A percentile compares a stretch with the other conserved stretches of the same genome.
Evolutionary conservation across 2,329 filamentous ascomycete species (phyloP).

Genomic region (Stemphylium vesicarium): DNA sequence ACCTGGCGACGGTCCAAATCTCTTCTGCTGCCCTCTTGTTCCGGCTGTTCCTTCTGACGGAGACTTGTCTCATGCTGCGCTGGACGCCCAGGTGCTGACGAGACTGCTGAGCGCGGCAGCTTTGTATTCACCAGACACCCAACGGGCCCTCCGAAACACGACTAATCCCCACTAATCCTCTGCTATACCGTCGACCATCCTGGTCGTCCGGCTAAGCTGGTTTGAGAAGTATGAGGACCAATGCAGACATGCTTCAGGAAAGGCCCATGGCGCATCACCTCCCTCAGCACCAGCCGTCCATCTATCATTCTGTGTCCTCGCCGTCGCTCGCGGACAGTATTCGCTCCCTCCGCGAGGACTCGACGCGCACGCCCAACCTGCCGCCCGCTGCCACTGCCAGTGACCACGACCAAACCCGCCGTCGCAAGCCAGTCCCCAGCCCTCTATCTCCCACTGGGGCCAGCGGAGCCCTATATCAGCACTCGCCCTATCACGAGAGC

Average conservation of each 20-base stretch:
- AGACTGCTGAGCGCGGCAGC: slow-evolving; percentile 25
- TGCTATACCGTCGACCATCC: slow-evolving; percentile 22
- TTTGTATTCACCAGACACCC: slow-evolving; percentile 10
- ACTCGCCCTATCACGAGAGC: slow-evolving; percentile 35
- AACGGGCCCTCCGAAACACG: slow-evolving; percentile 10
- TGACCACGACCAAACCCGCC: slow-evolving; percentile 22
- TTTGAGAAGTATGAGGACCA: slow-evolving; percentile 38
- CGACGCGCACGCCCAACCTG: slow-evolving; percentile 29
- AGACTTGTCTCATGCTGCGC: slow-evolving; percentile 19
- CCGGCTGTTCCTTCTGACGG: slow-evolving; percentile 15
- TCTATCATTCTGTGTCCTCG: slow-evolving; percentile 15
- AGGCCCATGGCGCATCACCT: slow-evolving; percentile 10
- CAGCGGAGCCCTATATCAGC: slow-evolving; percentile 16
- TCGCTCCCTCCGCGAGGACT: slow-evolving; percentile 38
- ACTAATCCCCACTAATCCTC: slow-evolving; percentile 16
- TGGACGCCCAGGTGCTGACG: slow-evolving; percentile 18
- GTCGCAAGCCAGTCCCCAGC: slow-evolving; percentile 36
- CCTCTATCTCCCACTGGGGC: slow-evolving; percentile 32
- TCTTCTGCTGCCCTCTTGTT: slow-evolving; percentile 5
- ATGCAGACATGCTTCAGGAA: slow-evolving; percentile 40
- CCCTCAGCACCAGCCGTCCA: slow-evolving; percentile 18
- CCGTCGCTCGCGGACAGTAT: slow-evolving; percentile 41
- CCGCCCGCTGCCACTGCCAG: slow-evolving; percentile 18
- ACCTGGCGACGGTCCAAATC: slow-evolving; percentile 9
- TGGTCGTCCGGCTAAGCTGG: slow-evolving; percentile 34